Base-by-base conservation (phyloP, 371 early-diverging fungal genomes). In the Mortierella sp. region DNA sequence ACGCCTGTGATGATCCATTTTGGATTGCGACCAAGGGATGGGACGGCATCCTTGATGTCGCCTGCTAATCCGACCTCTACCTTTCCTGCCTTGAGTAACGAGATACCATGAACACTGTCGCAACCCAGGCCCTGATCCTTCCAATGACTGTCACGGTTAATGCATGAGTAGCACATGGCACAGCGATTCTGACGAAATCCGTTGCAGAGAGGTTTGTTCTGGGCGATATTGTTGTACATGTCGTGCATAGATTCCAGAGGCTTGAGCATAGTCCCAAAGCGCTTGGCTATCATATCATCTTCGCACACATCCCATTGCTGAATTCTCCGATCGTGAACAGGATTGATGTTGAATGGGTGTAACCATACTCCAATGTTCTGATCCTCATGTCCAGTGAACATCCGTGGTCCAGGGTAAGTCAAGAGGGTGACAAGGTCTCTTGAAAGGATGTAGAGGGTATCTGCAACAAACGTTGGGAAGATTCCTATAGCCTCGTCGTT, bases 1-100 rank as follows among this genome's bases (percentile, higher is more conserved):
- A 89, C 45, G 19, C 82, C 84, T 0, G 82, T 80, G 39, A 89
- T 74, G 34, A 89, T 88, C 90, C 90, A 89, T 25, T 83, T 83
- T 47, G 86, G 87, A 39, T 84, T 84, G 5, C 67, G 63, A 13
- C 53, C 48, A 27, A 63, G 81, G 60, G 12, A 59, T 31, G 56
- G 86, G 80, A 57, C 80, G 56, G 52, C 37, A 39, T 87, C 86
- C 50, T 80, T 83, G 44, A 86, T 76, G 24, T 65, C 66, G 17
- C 60, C 60, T 49, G 72, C 67, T 4, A 46, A 21, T 2, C 48
- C 52, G 54, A 64, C 28, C 28, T 66, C 57, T n/a, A n/a, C n/a
- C n/a, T n/a, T n/a, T n/a, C n/a, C n/a, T n/a, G n/a, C n/a, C 44
- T 62, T 62, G 7, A 64, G 5, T 28, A 80, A 60, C 21, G 87